A percentile compares a stretch with the other conserved stretches of the same genome.
These are phyloP conservation scores for Pelargonium nanum DNA, from an alignment of 345 rosid species.

Conservation along the genomic window DNA sequence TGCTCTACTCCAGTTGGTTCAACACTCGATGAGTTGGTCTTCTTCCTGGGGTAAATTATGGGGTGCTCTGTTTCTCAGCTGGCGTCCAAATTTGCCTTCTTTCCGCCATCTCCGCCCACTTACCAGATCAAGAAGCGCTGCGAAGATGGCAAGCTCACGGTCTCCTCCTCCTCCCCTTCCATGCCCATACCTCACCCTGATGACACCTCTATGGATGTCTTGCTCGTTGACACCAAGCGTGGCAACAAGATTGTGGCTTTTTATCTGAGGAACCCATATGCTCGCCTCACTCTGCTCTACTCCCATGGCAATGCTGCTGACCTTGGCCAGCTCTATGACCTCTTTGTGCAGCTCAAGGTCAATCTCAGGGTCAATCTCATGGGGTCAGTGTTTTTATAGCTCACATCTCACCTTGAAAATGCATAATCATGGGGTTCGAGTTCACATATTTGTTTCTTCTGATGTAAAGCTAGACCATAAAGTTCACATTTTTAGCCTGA, in stretches of 20 bases:
- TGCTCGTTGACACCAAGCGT: conserved; percentile 50
- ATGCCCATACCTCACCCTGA: conserved; percentile 52
- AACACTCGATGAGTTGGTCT: background rate
- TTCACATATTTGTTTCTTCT: background rate
- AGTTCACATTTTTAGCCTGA: background rate
- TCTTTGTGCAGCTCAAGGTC: conserved; percentile 92
- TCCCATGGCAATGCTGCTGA: conserved; percentile 99
- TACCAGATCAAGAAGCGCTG: conserved; percentile 62
- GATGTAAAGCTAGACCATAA: too few relatives aligned
- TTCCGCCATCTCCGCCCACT: conserved; percentile 95
- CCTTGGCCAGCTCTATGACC: conserved; percentile 97
- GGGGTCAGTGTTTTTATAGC: conserved; percentile 77
- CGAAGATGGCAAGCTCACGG: conserved; percentile 19
- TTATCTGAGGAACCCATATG: conserved; percentile 71
- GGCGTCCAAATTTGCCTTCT: conserved; percentile 95
- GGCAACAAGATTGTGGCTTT: conserved; percentile 88
- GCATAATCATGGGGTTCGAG: background rate
- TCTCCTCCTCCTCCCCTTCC: conserved; percentile 44
- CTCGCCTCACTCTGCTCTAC: conserved; percentile 85
- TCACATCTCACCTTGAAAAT: too few relatives aligned
- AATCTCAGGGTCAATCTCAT: conserved; percentile 94
- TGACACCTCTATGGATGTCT: conserved; percentile 64
- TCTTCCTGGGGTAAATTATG: conserved; percentile 35
- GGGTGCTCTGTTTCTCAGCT: conserved; percentile 91
- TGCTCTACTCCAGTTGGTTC: background rate